Percentiles rank a stretch among this genome's conserved stretches.
phyloP scores from a whole-genome alignment of 257 asterid species.

The Scutellaria galericulata region DNA sequence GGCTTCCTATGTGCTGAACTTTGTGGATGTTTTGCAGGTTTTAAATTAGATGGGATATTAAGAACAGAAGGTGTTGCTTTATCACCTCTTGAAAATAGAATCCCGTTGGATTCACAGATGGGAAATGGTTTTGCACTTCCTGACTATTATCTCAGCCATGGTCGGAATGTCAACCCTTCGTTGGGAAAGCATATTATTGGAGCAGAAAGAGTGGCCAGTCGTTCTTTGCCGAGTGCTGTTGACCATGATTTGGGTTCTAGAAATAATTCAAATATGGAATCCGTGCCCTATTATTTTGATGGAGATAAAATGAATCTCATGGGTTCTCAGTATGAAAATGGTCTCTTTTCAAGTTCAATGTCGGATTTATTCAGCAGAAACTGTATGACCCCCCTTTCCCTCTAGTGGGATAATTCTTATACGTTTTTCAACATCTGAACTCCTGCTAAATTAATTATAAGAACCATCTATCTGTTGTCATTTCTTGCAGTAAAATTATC shows the following conservation, averaged over 20 bases:
- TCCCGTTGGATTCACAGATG: constrained; percentile 57
- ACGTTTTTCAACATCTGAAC: constrained; percentile 8
- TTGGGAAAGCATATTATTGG: constrained; percentile 63
- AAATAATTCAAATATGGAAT: constrained; percentile 51
- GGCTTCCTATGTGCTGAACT: background rate
- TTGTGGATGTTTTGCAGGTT: constrained; percentile 53
- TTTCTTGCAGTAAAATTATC: constrained; percentile 74
- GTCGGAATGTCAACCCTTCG: constrained; percentile 52
- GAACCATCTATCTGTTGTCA: constrained; percentile 20
- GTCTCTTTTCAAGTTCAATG: constrained; percentile 93
- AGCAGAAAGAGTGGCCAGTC: constrained; percentile 63
- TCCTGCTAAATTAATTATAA: constrained; percentile 9
- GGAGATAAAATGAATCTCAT: constrained; percentile 61
- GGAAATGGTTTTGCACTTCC: constrained; percentile 62
- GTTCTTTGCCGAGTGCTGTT: constrained; percentile 75
- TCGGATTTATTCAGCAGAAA: constrained; percentile 83
- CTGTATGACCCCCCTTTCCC: constrained; percentile 54
- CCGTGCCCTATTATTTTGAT: constrained; percentile 58
- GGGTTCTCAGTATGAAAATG: constrained; percentile 80
- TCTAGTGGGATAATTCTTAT: constrained; percentile 14
- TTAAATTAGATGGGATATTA: constrained; percentile 56
- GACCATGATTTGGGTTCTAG: constrained; percentile 63
- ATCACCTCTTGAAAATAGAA: constrained; percentile 61
- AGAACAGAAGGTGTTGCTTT: constrained; percentile 55
- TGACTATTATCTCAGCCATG: constrained; percentile 61